Evolutionary conservation across 1,284 basidiomycete species (phyloP), one percentile per base, ranked within the genome.

Genomic region (Papiliotrema nemorosa): DNA sequence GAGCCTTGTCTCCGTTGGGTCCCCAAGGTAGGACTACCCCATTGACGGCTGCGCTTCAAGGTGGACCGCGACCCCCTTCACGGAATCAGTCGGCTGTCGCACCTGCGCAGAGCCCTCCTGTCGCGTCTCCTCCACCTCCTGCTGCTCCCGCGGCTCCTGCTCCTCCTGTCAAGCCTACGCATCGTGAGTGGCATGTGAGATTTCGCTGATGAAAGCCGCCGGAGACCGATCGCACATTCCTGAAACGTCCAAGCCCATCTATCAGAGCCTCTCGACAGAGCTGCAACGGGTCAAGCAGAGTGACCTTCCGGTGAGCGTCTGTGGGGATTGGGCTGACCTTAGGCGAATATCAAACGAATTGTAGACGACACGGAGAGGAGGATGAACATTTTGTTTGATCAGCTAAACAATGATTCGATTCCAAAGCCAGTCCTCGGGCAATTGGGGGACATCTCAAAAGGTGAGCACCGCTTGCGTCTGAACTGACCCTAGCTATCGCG

Each of bases 141-240:
- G 57, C 65, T 3, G 59, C 62, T 16, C 63, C 66, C 2, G 45
- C 60, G n/a, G 55, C 67, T 4, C 54, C 67, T 18, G 58, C 70
- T 14, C 64, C 67, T 20, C 60, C 71, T 9, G 60, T 71, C 7
- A 73, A 74, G 39, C 64, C 87, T 21, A 90, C 91, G 76, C 92
- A 93, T 76, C 90, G 90, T 90, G 64, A 74, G 87, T 85, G 24
- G 38, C 24, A 4, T 36, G 22, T 5, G 16, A n/a, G 22, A 34
- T 44, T 12, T 18, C 31, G 49, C 51, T 43, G 45, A 16, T 52
- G 52, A 9, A 65, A 93, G 90, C 92, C 27, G 80, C 85, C 37
- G 93, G 93, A 51, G 93, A 97, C 72, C 82, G 92, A 31, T 84
- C 82, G 26, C 94, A 97, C 74, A 94, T 97, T 52, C 86, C 92